Percentiles rank a stretch among this genome's conserved stretches.
phyloP scores from a whole-genome alignment of 2,329 filamentous ascomycete species.

The Xylariomycetidae sp. region DNA sequence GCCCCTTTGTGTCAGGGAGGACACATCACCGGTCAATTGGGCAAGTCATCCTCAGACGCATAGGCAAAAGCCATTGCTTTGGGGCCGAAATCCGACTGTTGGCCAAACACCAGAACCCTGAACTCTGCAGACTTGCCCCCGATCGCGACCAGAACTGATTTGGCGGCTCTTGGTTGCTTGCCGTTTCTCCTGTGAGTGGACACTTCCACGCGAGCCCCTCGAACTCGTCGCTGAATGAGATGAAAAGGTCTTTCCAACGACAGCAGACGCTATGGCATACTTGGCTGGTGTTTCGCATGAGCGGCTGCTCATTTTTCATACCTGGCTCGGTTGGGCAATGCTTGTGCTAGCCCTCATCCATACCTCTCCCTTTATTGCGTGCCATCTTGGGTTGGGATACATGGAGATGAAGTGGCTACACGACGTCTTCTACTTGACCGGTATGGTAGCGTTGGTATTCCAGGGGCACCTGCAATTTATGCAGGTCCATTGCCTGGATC shows the following conservation, averaged over 20 bases:
- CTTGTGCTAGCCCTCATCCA: constrained; percentile 53
- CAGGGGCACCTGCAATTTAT: constrained; percentile 53
- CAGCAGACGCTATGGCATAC: constrained; percentile 50
- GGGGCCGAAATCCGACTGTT: no score
- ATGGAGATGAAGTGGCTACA: constrained; percentile 42
- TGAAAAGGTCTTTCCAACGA: constrained; percentile 46
- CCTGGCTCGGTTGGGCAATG: constrained; percentile 51
- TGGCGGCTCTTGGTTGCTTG: no score
- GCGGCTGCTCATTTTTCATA: constrained; percentile 52
- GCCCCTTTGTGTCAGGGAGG: no score
- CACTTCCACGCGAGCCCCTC: no score
- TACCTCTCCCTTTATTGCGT: constrained; percentile 56
- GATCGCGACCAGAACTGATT: no score
- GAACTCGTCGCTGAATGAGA: no score
- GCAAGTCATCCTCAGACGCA: no score
- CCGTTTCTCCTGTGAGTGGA: no score
- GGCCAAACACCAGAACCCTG: no score
- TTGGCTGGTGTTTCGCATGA: constrained; percentile 54
- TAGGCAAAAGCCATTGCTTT: no score
- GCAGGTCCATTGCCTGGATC: constrained; percentile 44
- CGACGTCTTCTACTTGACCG: constrained; percentile 48
- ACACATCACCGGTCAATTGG: no score
- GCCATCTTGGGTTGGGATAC: constrained; percentile 41
- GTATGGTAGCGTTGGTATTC: constrained; percentile 46
- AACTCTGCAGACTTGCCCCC: no score